Conservation (phyloP, 805 yeast genomes). For the Candida ficus region DNA sequence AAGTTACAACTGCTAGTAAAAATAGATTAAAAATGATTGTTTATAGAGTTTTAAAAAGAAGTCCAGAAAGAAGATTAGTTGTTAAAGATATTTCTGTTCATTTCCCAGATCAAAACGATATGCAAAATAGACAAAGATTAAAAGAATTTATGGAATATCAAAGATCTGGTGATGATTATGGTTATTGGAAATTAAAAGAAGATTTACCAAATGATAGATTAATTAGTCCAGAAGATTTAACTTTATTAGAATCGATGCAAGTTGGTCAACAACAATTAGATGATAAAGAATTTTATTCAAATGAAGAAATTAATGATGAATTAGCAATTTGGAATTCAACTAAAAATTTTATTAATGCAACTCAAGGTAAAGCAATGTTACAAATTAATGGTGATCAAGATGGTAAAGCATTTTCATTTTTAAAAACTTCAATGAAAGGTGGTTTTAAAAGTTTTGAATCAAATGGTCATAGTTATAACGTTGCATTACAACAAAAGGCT, state of each 20-base stretch:
- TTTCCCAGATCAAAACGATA: slow-evolving; percentile 95
- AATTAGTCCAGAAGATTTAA: slow-evolving; percentile 88
- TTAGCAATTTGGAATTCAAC: slow-evolving; percentile 94
- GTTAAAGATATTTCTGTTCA: slow-evolving; percentile 87
- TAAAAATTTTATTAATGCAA: slow-evolving; percentile 84
- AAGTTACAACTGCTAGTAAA: slow-evolving; percentile 88
- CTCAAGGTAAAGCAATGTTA: slow-evolving; percentile 95
- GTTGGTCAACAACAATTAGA: slow-evolving; percentile 86
- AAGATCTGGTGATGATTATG: slow-evolving; percentile 89
- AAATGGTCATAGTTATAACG: slow-evolving; percentile 70
- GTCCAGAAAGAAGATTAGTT: slow-evolving; percentile 65
- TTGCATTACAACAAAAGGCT: slow-evolving; percentile 80
- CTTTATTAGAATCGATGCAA: slow-evolving; percentile 86
- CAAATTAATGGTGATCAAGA: slow-evolving; percentile 94
- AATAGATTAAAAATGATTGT: slow-evolving; percentile 92
- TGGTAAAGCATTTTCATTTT: slow-evolving; percentile 81
- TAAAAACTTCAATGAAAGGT: slow-evolving; percentile 92
- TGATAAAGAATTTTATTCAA: slow-evolving; percentile 60
- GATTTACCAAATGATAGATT: slow-evolving; percentile 68
- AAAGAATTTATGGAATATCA: slow-evolving; percentile 98
- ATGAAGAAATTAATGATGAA: slow-evolving; percentile 66
- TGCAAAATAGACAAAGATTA: slow-evolving; percentile 92
- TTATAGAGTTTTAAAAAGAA: slow-evolving; percentile 75
- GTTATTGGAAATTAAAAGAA: slow-evolving; percentile 87
- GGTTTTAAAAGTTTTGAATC: slow-evolving; percentile 56